Base-by-base conservation (phyloP, 768 basidiomycete genomes). In the Symmetrospora coprosmae region DNA sequence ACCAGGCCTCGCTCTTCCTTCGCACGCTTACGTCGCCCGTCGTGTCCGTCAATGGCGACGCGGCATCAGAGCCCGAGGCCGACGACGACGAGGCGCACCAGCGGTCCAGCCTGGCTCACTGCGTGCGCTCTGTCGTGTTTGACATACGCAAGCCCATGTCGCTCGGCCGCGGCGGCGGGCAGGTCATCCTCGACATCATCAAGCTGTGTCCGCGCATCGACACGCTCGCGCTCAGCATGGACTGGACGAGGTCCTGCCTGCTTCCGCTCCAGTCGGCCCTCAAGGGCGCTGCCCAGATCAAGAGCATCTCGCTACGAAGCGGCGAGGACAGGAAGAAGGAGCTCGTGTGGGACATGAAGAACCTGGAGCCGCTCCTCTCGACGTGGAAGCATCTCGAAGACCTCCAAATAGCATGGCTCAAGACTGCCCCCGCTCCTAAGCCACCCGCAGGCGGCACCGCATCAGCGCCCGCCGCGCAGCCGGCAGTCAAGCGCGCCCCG, bases 401-500 rank as follows among this genome's bases (percentile, higher is more conserved):
- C 16, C 43, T 58, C 8, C 55, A 58, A 31, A 16, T 58, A 8
- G 16, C 46, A 6, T 31, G 47, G 51, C 59, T 51, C 13, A 55
- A 60, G 35, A 35, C 30, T 47, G 50, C 33, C 25, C 31, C 39
- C 23, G 25, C 37, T n/a, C 37, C 37, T n/a, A 11, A 39, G 37
- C 11, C 11, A 11, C 11, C 37, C 37, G 37, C n/a, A n/a, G 37
- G n/a, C n/a, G n/a, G n/a, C n/a, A n/a, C n/a, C n/a, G n/a, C n/a
- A n/a, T 37, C 50, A 41, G 11, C 49, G n/a, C 7, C 8, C 13
- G 19, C n/a, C 6, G 33, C 49, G 7, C n/a, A n/a, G n/a, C 25
- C 31, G 25, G 52, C 40, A 13, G 19, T 39, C 8, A 65, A 65
- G 2, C 63, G 67, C 7, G 52, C 61, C 2, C 68, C 67, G 21